Evolutionary conservation across 495 filamentous ascomycete species (phyloP).

Genomic region (Aspergillus ellipticus): DNA sequence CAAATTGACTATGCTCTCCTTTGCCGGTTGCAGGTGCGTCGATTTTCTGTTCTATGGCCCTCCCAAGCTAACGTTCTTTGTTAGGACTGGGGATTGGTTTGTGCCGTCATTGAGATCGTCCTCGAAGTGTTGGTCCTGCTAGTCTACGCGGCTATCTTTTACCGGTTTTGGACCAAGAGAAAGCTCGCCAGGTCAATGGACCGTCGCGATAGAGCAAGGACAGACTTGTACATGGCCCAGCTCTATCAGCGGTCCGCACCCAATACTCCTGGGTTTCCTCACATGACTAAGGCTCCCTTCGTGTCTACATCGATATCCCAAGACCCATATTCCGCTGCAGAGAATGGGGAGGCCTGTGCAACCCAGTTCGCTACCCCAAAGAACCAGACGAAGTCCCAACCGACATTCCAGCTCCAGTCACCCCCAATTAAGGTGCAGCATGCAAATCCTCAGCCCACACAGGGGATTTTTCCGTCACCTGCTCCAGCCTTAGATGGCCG

Average conservation of each 20-base stretch:
- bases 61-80: not conserved
- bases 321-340: conserved; percentile 52
- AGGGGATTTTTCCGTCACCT: conserved; percentile 53
- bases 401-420: conserved; percentile 78
- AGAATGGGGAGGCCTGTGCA: conserved; percentile 49
- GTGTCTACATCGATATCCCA: conserved; percentile 27
- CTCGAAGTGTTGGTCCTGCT: conserved; percentile 86
- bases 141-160: conserved; percentile 92
- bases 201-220: conserved; percentile 85
- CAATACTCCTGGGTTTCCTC: conserved; percentile 81
- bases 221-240: conserved; percentile 93
- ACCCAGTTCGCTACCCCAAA: conserved; percentile 47
- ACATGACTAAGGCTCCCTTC: conserved; percentile 49
- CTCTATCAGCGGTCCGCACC: conserved; percentile 87
- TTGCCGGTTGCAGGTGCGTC: conserved; percentile 82
- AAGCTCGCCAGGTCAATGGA: conserved; percentile 95
- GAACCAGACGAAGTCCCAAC: conserved; percentile 44
- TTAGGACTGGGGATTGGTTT: conserved; percentile 93
- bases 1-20: conserved; percentile 87
- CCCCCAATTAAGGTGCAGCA: conserved; percentile 74
- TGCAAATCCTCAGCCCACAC: conserved; percentile 65
- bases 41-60: not conserved
- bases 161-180: conserved; percentile 93
- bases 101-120: conserved; percentile 94
- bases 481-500: conserved; percentile 19